Base-by-base conservation (phyloP, 179 eudicot genomes). In the Camellia oleifera region DNA sequence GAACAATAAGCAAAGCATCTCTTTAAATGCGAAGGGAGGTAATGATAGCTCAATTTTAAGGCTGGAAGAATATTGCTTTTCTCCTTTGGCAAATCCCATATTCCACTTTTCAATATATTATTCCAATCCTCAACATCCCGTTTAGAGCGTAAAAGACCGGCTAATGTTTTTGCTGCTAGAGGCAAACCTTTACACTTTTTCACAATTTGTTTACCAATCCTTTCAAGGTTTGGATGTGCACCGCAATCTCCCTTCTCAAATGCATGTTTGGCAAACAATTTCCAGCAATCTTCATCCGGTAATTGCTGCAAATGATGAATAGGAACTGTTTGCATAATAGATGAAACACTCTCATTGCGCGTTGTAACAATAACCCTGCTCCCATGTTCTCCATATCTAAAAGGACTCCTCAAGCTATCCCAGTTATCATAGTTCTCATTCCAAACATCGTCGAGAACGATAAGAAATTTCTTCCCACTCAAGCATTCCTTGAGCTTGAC, bases 1-100 rank as follows among this genome's bases (percentile, higher is more conserved):
- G 84, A 76, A 48, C 86, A 86, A 60, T 78, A 86, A 12, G 84
- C 81, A 42, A 83, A 81, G 62, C 88, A 83, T 32, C 67, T 77
- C 78, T 83, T 83, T 60, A 86, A 57, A 60, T 86, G 78, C 0
- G 88, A 48, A 50, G 84, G 84, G 7, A 86, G 81, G 67, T 69
- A 77, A 61, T 78, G 12, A 50, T 81, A 86, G 79, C 88, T 86
- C 68, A 83, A 40, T 74, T 42, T 61, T 42, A 83, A 48, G 64
- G 81, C 84, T n/a, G 75, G 76, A 62, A 80, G 65, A 63, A 86
- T 72, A 4, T 68, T 48, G 15, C 58, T 26, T 17, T 76, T 63
- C 9, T 40, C 52, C 46, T 45, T 18, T 2, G 72, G 81, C 81
- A 74, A 57, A 50, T 60, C 40, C 80, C 56, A 0, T 83, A 85